phyloP scores from a whole-genome alignment of 192 early-diverging fungal species.

The Backusella parvicylindrica region DNA sequence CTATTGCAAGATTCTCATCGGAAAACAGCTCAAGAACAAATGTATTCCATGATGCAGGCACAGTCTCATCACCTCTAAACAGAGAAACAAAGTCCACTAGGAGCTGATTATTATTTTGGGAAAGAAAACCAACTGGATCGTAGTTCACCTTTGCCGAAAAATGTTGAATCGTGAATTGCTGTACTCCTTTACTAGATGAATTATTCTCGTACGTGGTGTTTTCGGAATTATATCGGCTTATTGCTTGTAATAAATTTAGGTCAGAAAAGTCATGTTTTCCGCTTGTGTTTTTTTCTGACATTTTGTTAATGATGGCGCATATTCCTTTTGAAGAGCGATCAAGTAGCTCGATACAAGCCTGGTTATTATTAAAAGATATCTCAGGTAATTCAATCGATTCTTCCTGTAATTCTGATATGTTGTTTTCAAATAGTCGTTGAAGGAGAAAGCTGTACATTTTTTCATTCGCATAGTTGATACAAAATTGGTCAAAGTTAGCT shows the following conservation, averaged over 20 bases:
- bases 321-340: slow-evolving; percentile 46
- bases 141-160: slow-evolving; percentile 72
- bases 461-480: slow-evolving; percentile 63
- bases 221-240: slow-evolving; percentile 22
- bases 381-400: slow-evolving; percentile 54
- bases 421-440: slow-evolving; percentile 48
- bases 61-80: slow-evolving; percentile 57
- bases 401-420: slow-evolving; percentile 37
- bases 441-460: slow-evolving; percentile 56
- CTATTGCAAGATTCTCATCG: slow-evolving; percentile 62
- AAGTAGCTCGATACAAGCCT: slow-evolving; percentile 50
- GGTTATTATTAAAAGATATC: slow-evolving; percentile 57
- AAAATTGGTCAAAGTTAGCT: slow-evolving; percentile 61
- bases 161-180: slow-evolving; percentile 69
- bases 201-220: slow-evolving; percentile 36
- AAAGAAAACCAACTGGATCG: slow-evolving; percentile 66
- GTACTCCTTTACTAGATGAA: slow-evolving; percentile 21
- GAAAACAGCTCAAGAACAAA: slow-evolving; percentile 77
- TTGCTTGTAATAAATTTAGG: slow-evolving; percentile 28
- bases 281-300: slow-evolving; percentile 27
- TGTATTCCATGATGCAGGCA: slow-evolving; percentile 58
- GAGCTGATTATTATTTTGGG: slow-evolving; percentile 65
- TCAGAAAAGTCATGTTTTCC: slow-evolving; percentile 41
- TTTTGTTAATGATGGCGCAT: slow-evolving; percentile 38
- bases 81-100: slow-evolving; percentile 82